These are phyloP conservation scores for Ascochyta pisi DNA, from an alignment of 2,329 filamentous ascomycete genomes.

Conservation along the genomic window DNA sequence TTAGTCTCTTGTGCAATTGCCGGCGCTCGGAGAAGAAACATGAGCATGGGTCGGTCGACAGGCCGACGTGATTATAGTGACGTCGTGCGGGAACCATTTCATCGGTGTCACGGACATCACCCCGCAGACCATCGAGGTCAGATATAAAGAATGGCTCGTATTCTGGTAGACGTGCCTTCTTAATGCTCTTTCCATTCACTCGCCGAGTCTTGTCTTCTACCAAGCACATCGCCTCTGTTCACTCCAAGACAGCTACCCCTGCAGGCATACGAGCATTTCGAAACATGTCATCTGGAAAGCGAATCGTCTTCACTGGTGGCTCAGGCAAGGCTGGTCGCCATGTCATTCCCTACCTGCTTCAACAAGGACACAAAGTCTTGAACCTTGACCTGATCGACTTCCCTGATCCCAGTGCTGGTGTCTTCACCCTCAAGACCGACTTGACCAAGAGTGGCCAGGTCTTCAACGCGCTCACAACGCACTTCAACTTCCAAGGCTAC, in stretches of 20 bases:
- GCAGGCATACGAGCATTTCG: background rate
- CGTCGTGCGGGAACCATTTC: conserved; percentile 17
- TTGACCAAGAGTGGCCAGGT: conserved; percentile 63
- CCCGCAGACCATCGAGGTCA: conserved; percentile 3
- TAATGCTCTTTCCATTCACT: conserved; percentile 1
- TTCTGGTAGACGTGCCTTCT: background rate
- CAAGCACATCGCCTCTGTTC: background rate
- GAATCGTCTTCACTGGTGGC: conserved; percentile 57
- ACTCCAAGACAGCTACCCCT: background rate
- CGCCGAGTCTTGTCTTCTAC: background rate
- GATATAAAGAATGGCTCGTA: background rate
- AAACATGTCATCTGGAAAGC: conserved; percentile 46
- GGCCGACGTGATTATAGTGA: conserved; percentile 23
- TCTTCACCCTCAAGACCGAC: conserved; percentile 64
- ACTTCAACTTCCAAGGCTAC: conserved; percentile 62
- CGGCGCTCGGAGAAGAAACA: conserved; percentile 16
- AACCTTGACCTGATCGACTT: conserved; percentile 63
- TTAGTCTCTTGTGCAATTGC: conserved; percentile 15
- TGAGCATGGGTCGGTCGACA: conserved; percentile 16
- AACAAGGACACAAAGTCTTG: conserved; percentile 59
- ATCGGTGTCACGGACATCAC: conserved; percentile 7
- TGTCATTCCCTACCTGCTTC: conserved; percentile 61
- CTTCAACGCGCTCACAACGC: conserved; percentile 61
- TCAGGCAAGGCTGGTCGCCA: conserved; percentile 61
- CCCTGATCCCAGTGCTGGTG: conserved; percentile 50